Percentiles rank a stretch among this genome's conserved stretches.
Conservation (phyloP, 2,329 filamentous ascomycete species). For the Penicillium sp. region DNA sequence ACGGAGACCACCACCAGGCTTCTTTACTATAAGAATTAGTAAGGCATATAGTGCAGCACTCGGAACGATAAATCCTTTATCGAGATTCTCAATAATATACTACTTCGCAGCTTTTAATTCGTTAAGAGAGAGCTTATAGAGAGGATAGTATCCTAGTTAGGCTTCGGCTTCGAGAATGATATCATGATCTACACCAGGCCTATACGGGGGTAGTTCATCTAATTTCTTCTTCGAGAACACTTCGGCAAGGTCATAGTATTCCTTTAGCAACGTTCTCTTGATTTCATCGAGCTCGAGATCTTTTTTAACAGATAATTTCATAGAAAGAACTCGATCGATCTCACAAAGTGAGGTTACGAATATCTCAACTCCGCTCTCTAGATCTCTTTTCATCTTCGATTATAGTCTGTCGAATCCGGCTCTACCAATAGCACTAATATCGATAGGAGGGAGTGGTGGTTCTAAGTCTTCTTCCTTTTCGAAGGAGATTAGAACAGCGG, state of each 20-base stretch:
- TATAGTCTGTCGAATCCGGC: no score
- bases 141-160: background rate
- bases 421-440: no score
- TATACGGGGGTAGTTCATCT: background rate
- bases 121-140: background rate
- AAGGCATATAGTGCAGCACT: fast-evolving
- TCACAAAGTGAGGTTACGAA: no score
- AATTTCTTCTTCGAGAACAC: background rate
- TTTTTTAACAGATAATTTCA: fast-evolving
- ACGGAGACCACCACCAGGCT: background rate
- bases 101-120: background rate
- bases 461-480: no score
- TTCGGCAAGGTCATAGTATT: background rate
- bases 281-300: background rate
- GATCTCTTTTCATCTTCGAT: no score
- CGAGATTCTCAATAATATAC: background rate
- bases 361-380: no score
- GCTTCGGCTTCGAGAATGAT: background rate
- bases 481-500: no score
- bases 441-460: no score
- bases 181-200: background rate
- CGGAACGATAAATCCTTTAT: background rate
- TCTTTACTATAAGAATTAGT: background rate
- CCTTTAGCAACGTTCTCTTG: fast-evolving
- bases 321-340: fast-evolving